Evolutionary conservation across 1,284 basidiomycete species (phyloP), one percentile per base, ranked within the genome.

Genomic region (Pseudozyma tsukubaensis): DNA sequence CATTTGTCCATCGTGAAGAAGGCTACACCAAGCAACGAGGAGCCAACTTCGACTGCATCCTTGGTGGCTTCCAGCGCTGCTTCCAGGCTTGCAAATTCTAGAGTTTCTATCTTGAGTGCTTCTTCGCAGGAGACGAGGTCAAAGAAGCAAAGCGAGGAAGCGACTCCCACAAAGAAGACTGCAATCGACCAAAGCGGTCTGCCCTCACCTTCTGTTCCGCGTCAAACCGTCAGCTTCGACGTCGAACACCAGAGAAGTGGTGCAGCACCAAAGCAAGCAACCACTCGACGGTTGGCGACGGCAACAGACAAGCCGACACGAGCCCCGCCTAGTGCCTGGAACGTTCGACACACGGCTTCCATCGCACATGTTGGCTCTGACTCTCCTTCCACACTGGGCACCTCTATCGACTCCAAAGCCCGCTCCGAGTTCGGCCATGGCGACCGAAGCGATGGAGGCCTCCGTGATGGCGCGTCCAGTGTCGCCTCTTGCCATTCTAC

Each of bases 401-500:
- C 32, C 14, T 4, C 32, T 14, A 7, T 18, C 35, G 40, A 11
- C 29, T 32, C 32, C 10, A 18, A 32, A 24, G 21, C 51, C 44
- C 40, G 39, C 19, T 60, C 58, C n/a, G 67, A 64, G 18, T 10
- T 40, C 5, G 59, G 59, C 8, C 56, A 52, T 40, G 59, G 24
- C 2, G 48, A 55, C 2, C 19, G 8, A 0, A 59, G 58, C 13
- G 49, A 43, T 21, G 44, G 24, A 29, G 24, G 24, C 24, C 24
- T 29, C 29, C 21, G 47, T 24, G 47, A 35, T n/a, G 59, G 70
- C 11, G 64, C 64, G 5, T 44, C 24, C 12, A 56, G 51, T 14
- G 70, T 62, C 10, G 49, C 55, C 36, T 61, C 61, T 51, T 44
- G 52, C 16, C 53, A 65, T n/a, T 70, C 76, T 6, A 63, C 54